phyloP scores from a whole-genome alignment of 345 rosid genomes.

The Leavenworthia alabamica region DNA sequence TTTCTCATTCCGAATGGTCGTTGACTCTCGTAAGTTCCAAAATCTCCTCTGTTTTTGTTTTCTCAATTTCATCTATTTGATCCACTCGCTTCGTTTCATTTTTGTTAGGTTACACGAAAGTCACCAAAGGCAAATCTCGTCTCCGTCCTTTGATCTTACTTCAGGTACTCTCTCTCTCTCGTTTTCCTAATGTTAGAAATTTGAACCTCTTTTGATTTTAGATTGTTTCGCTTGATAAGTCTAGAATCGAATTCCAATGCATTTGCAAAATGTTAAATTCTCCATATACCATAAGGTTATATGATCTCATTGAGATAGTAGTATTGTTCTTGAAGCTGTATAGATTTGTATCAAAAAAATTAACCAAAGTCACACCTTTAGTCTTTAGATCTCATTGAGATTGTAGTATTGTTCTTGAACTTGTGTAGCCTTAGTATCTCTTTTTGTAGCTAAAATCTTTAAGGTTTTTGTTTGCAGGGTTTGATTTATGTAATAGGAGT shows the following conservation, averaged over 20 bases:
- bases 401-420: neutral
- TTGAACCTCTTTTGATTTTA: neutral
- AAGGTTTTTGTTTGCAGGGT: conserved; percentile 35
- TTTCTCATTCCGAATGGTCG: conserved; percentile 82
- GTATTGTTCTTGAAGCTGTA: neutral
- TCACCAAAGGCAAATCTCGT: conserved; percentile 29
- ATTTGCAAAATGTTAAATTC: neutral
- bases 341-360: neutral
- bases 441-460: neutral
- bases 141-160: conserved; percentile 28
- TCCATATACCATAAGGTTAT: neutral
- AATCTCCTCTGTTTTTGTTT: neutral
- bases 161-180: conserved; percentile 22
- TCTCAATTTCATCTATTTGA: neutral
- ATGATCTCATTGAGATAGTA: neutral
- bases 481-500: conserved; percentile 35
- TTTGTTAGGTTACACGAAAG: conserved; percentile 29
- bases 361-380: neutral
- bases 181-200: neutral
- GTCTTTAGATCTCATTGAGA: neutral
- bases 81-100: neutral
- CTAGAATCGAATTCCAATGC: neutral
- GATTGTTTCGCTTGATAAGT: neutral
- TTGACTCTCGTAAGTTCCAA: conserved; percentile 64
- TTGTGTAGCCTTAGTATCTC: neutral